These are phyloP conservation scores for Phlebopus sp. DNA, from an alignment of 1,284 basidiomycete genomes.

Conservation along the genomic window DNA sequence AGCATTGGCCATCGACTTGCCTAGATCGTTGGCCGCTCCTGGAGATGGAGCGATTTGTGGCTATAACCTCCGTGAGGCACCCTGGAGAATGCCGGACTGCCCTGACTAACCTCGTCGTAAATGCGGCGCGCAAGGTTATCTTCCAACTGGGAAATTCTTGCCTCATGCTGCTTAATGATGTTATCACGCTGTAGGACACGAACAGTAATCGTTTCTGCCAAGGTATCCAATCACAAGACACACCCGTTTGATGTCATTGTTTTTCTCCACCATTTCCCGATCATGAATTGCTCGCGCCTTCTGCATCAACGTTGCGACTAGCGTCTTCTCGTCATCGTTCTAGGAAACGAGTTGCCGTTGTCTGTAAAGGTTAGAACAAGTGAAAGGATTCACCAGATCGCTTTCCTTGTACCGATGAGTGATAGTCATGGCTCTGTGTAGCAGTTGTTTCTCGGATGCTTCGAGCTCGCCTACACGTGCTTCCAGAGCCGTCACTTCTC, in stretches of 20 bases:
- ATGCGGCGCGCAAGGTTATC: slow-evolving; percentile 40
- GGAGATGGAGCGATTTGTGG: slow-evolving; percentile 3
- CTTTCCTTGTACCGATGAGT: slow-evolving; percentile 38
- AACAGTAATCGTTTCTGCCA: slow-evolving; percentile 7
- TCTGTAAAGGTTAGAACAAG: slow-evolving; percentile 5
- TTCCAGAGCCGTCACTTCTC: slow-evolving; percentile 26
- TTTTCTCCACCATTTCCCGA: slow-evolving; percentile 46
- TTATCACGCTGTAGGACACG: slow-evolving; percentile 40
- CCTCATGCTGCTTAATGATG: slow-evolving; percentile 37
- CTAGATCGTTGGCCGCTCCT: slow-evolving; percentile 17
- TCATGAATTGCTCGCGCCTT: slow-evolving; percentile 45
- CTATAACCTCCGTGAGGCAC: slow-evolving; percentile 15
- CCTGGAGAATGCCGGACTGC: slow-evolving; percentile 12
- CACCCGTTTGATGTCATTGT: slow-evolving; percentile 51
- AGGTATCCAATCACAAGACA: slow-evolving; percentile 12
- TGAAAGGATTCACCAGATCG: slow-evolving; percentile 37
- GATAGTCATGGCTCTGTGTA: slow-evolving; percentile 28
- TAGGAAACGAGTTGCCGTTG: slow-evolving; percentile 22
- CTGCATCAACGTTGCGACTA: slow-evolving; percentile 42
- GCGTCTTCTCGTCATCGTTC: slow-evolving; percentile 46
- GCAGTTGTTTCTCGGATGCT: slow-evolving; percentile 23
- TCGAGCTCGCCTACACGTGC: slow-evolving; percentile 30
- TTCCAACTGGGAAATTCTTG: slow-evolving; percentile 42
- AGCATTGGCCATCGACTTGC: slow-evolving; percentile 12
- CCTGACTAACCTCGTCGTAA: slow-evolving; percentile 34